Evolutionary conservation across 768 basidiomycete species (phyloP), one percentile per base, ranked within the genome.

Genomic region (Tulasnella sp.): DNA sequence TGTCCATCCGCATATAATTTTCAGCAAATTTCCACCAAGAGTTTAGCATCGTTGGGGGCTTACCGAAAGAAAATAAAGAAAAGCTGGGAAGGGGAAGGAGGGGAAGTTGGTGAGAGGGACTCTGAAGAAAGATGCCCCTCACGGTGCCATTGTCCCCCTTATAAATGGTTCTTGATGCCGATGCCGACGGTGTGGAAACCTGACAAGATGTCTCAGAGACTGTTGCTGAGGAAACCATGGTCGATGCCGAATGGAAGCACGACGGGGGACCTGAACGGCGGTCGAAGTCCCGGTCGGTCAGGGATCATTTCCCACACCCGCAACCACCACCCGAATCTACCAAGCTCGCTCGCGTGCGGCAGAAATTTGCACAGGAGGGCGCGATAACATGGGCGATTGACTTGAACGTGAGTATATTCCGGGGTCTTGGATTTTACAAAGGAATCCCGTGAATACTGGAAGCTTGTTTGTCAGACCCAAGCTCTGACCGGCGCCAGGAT

Each of bases 121-220:
- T 64, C 58, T 64, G 58, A 64, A 34, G 54, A 58, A 31, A 12
- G 29, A 64, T 64, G 15, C 22, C 49, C 49, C 58, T 25, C 58
- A 17, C 58, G 31, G 58, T 64, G 58, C 58, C 29, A 64, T 9
- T 64, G 22, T 64, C 58, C 31, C n/a, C 31, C 31, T 64, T 64
- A 64, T 64, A 64, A 64, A 64, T 34, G 29, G 58, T 3, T 64
- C 31, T 64, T 25, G 58, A 64, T 64, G 31, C 58, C 58, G 58
- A 64, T 64, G 58, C 58, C 58, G 58, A 64, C 58, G 58, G 31
- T 64, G 58, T 64, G 58, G 58, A 64, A 64, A 64, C 58, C 58
- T 64, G 29, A 9, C 25, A 25, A 64, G 58, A 34, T 25, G 31
- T 64, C 58, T 6, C 58, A 64, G 58, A 64, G 58, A 64, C 58